Evolutionary conservation across 2,329 filamentous ascomycete species (phyloP), one percentile per base, ranked within the genome.

Genomic region (Elsinoe ampelina): DNA sequence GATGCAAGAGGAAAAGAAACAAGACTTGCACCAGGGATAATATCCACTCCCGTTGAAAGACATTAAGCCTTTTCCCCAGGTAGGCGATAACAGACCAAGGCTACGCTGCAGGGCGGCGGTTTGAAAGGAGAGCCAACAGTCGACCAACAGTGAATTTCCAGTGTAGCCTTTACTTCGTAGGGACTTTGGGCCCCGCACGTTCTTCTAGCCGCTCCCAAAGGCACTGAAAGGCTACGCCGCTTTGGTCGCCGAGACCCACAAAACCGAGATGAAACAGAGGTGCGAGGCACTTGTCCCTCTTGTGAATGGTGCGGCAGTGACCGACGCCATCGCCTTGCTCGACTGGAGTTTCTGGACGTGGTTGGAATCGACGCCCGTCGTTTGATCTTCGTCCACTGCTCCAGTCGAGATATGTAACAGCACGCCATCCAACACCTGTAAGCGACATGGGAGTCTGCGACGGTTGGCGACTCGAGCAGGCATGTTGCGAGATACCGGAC

Each of bases 71-170:
- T 50, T 45, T 30, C 26, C 26, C 41, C 41, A 45, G 41, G 41
- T 45, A 45, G 10, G 19, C 36, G 26, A 30, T 30, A 30, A 30
- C 26, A 30, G 26, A 30, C 36, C 41, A 19, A 50, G 35, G 26
- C 48, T 19, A 15, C 12, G 41, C 26, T 39, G 48, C 48, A 52
- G 48, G 48, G 32, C 48, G 48, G 32, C 48, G 48, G 32, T 52
- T 52, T 52, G 48, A 32, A 52, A 52, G 38, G 32, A 34, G 48
- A 52, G 48, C 48, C 48, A 52, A 52, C 48, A 52, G 48, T 26
- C 38, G 32, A 30, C 26, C 26, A 30, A 30, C 7, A 5, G 26
- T 30, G 26, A 30, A 30, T 30, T 30, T 30, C 26, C 26, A 30
- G 26, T 30, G 26, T 30, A 30, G 26, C 26, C 26, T 30, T 30